These are phyloP conservation scores for Excoecaria agallocha DNA, from an alignment of 345 rosid genomes.

Conservation along the genomic window DNA sequence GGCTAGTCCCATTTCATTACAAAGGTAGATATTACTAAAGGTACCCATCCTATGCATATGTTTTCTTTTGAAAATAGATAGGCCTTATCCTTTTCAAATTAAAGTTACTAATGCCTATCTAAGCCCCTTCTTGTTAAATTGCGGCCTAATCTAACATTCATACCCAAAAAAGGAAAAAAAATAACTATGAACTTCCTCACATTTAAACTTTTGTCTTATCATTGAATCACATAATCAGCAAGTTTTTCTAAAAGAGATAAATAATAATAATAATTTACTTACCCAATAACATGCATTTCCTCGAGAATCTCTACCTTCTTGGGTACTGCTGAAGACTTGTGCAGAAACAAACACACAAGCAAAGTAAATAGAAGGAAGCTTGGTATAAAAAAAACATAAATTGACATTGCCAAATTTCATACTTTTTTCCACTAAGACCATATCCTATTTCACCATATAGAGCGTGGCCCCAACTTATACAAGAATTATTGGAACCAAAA, in stretches of 20 bases:
- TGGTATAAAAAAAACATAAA: background rate
- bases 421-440: constrained; percentile 93
- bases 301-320: constrained; percentile 91
- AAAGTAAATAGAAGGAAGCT: background rate
- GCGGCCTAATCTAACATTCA: no score
- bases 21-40: no score
- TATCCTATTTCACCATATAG: constrained; percentile 93
- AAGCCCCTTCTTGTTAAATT: no score
- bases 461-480: constrained; percentile 99
- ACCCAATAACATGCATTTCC: constrained; percentile 90
- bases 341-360: constrained; percentile 2
- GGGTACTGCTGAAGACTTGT: constrained; percentile 90
- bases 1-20: no score
- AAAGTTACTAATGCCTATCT: no score
- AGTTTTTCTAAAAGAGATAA: background rate
- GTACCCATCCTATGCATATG: no score
- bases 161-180: no score
- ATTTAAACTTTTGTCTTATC: background rate
- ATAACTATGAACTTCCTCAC: background rate
- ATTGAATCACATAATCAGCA: background rate
- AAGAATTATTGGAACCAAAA: constrained; percentile 93
- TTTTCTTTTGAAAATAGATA: no score
- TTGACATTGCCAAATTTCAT: constrained; percentile 15
- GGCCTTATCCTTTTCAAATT: no score
- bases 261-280: constrained; percentile 9